Evolutionary conservation across 73 alveolate genomes (phyloP).

Genomic region (Stentor roeselii): DNA sequence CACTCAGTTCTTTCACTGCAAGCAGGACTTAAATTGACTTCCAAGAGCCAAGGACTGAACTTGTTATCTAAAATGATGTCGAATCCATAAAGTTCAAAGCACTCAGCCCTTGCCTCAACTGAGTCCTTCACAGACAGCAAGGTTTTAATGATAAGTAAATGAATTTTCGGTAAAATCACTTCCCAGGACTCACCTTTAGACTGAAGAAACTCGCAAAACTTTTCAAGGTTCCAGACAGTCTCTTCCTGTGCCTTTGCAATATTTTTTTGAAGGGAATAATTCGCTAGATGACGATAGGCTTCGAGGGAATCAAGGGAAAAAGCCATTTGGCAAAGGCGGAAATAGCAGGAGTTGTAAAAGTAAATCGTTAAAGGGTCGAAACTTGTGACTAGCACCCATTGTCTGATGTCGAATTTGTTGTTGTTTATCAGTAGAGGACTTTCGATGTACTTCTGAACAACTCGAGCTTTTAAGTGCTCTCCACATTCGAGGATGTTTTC

Average conservation of each 20-base stretch:
- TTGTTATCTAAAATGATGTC: conserved; percentile 80
- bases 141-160: conserved; percentile 54
- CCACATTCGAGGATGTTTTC: conserved; percentile 53
- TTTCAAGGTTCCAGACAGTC: conserved; percentile 8
- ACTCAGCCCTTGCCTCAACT: conserved; percentile 60
- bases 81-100: conserved; percentile 93
- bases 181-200: conserved; percentile 32
- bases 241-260: conserved; percentile 31
- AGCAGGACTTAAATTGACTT: conserved; percentile 76
- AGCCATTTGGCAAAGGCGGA: conserved; percentile 62
- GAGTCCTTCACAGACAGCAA: conserved; percentile 47
- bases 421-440: conserved; percentile 51
- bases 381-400: conserved; percentile 72
- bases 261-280: conserved; percentile 51
- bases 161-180: conserved; percentile 32
- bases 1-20: conserved; percentile 74
- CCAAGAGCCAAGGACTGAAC: conserved; percentile 74
- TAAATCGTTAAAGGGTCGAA: conserved; percentile 60
- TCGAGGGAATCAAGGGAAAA: conserved; percentile 53
- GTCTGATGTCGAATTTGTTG: conserved; percentile 58
- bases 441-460: conserved; percentile 71
- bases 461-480: conserved; percentile 56
- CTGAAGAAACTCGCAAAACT: background rate
- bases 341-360: conserved; percentile 56
- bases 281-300: conserved; percentile 60